phyloP scores from a whole-genome alignment of 2,329 filamentous ascomycete genomes.

The Talaromyces sp. region DNA sequence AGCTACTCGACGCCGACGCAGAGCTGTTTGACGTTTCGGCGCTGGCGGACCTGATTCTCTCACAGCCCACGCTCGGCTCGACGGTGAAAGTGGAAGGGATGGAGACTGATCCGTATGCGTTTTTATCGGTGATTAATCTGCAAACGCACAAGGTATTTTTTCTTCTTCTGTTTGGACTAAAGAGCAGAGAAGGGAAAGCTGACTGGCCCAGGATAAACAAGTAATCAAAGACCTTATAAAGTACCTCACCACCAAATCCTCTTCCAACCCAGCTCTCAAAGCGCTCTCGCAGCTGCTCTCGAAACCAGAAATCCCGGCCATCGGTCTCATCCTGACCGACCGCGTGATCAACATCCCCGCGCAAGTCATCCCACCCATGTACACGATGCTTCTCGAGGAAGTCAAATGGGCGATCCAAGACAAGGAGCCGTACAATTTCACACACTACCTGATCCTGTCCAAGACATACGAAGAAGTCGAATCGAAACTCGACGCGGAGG shows the following conservation, averaged over 20 bases:
- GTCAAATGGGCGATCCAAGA: constrained; percentile 82
- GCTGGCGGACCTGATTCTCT: constrained; percentile 77
- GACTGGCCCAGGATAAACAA: constrained; percentile 52
- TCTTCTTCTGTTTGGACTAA: neutral
- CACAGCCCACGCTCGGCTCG: constrained; percentile 81
- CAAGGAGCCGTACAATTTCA: constrained; percentile 86
- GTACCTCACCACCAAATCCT: constrained; percentile 60
- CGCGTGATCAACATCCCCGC: constrained; percentile 95
- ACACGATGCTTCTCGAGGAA: constrained; percentile 89
- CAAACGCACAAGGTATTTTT: constrained; percentile 58
- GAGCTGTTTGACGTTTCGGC: constrained; percentile 81
- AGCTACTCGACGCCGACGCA: constrained; percentile 85
- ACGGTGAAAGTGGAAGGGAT: constrained; percentile 97
- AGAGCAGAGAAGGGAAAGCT: neutral
- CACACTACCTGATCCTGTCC: constrained; percentile 85
- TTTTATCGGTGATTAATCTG: constrained; percentile 82
- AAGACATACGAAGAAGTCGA: constrained; percentile 89
- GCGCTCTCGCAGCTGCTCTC: constrained; percentile 54
- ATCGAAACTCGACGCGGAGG: constrained; percentile 68
- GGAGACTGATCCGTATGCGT: constrained; percentile 85
- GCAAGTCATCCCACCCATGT: constrained; percentile 88
- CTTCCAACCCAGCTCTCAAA: constrained; percentile 50
- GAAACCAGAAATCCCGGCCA: constrained; percentile 38
- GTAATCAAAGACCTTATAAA: constrained; percentile 63
- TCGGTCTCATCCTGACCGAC: constrained; percentile 86